A percentile compares a stretch with the other conserved stretches of the same genome.
These are phyloP conservation scores for Populus tomentosa DNA, from an alignment of 441 rosid genomes.

Conservation along the genomic window DNA sequence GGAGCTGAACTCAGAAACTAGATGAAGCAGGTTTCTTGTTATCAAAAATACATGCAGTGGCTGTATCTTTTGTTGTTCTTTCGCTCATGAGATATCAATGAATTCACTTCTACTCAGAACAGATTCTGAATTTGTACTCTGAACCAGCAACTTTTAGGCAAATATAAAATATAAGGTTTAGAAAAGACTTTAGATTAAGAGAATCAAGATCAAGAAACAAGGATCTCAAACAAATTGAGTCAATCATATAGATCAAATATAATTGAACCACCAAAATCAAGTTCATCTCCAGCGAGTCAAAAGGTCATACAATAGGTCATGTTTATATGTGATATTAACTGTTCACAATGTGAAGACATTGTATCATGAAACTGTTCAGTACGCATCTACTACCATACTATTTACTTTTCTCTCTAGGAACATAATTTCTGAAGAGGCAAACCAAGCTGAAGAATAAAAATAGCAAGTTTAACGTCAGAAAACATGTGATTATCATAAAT, in stretches of 20 bases:
- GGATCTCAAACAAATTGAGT: not conserved
- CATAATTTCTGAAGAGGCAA: not conserved
- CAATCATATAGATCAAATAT: not conserved
- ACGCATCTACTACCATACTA: not conserved
- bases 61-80: not conserved
- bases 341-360: not conserved
- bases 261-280: not conserved
- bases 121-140: not conserved
- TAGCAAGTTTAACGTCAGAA: not conserved
- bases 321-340: not conserved
- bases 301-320: not conserved
- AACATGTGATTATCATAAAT: not conserved
- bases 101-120: not conserved
- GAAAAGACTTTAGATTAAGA: not conserved
- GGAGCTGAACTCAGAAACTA: not conserved
- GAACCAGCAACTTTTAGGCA: not conserved
- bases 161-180: not conserved
- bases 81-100: not conserved
- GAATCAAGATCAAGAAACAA: not conserved
- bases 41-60: not conserved
- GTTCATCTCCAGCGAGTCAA: not conserved
- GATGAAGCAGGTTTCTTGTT: not conserved
- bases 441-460: not conserved
- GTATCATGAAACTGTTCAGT: not conserved
- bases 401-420: not conserved